Evolutionary conservation across 805 yeast species (phyloP), one percentile per base, ranked within the genome.

Genomic region (Dipodascus albidus): DNA sequence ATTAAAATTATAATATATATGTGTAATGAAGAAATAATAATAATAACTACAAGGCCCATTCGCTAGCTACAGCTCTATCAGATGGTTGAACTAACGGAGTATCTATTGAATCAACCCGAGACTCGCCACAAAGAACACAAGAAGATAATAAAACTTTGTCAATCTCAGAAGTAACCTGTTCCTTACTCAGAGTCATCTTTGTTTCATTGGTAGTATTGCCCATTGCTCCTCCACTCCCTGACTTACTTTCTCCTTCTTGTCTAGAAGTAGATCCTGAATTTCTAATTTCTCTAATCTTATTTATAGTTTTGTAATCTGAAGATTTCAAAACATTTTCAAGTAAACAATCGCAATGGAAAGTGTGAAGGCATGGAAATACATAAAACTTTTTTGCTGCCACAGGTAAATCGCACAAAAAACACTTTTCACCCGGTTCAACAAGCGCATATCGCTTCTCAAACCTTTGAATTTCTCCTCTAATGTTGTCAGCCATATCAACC

Each of bases 311-410:
- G 64, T 82, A 83, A 59, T 87, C 88, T 48, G 81, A 81, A 27
- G 84, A 81, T 35, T 73, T 72, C 52, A 83, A 63, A 33, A 85
- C 78, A 41, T 71, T 71, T 54, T 78, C 76, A 3, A 85, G 78
- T n/a, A 88, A 67, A 70, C 99, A 93, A 64, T 89, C 96, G 51
- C 82, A 82, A 64, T 93, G 98, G 69, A 87, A 85, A 3, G 87
- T 80, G 65, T 93, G 99, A 54, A 79, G 84, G 64, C 99, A 93
- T 0, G 96, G 96, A 63, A 87, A 93, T 3, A 82, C 80, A 52
- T 83, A 76, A 60, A 89, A 89, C 63, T 81, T 85, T 54, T 88
- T 77, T 2, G 82, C 78, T 2, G 87, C 76, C 48, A 91, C 70
- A 6, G 93, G 76, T 59, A 76, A 76, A n/a, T 73, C 69, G 67